Conservation (phyloP, 2,329 filamentous ascomycete genomes). For the Verticillium tricorpus region DNA sequence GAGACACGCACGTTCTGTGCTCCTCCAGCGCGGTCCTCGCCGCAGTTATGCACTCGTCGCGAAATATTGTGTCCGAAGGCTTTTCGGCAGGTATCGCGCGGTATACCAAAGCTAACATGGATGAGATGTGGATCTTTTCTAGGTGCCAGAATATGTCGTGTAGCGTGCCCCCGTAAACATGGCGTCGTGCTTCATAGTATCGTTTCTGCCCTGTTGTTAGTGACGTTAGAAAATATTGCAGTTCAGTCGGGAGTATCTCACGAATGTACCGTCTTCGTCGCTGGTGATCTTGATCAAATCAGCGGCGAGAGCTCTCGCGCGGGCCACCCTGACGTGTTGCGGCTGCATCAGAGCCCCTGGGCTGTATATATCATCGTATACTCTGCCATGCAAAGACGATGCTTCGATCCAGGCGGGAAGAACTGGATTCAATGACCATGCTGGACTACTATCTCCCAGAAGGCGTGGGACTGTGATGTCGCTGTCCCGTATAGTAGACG, state of each 20-base stretch:
- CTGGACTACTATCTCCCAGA: not conserved
- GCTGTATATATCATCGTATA: slow-evolving; percentile 23
- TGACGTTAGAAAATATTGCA: not conserved
- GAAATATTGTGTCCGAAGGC: slow-evolving; percentile 10
- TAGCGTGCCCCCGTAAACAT: not conserved
- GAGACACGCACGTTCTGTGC: slow-evolving; percentile 13
- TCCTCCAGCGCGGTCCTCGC: slow-evolving; percentile 16
- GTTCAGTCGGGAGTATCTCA: not conserved
- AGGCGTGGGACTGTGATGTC: slow-evolving; percentile 17
- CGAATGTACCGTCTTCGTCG: not conserved
- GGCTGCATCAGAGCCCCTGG: slow-evolving; percentile 16
- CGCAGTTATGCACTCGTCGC: slow-evolving; percentile 16
- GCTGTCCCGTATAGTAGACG: slow-evolving; percentile 19
- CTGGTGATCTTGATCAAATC: slow-evolving; percentile 5
- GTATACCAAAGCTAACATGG: slow-evolving; percentile 19
- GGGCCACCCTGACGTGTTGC: slow-evolving; percentile 10
- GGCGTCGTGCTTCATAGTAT: slow-evolving; percentile 1
- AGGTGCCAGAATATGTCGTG: slow-evolving; percentile 12
- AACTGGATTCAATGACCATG: not conserved
- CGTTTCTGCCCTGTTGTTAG: not conserved
- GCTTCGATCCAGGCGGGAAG: slow-evolving; percentile 14
- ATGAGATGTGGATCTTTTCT: slow-evolving; percentile 14
- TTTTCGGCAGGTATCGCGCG: slow-evolving; percentile 15
- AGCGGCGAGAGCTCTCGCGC: slow-evolving; percentile 12
- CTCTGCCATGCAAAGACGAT: slow-evolving; percentile 15